These are phyloP conservation scores for Sphaceloma murrayae DNA, from an alignment of 2,329 filamentous ascomycete species.

Conservation along the genomic window DNA sequence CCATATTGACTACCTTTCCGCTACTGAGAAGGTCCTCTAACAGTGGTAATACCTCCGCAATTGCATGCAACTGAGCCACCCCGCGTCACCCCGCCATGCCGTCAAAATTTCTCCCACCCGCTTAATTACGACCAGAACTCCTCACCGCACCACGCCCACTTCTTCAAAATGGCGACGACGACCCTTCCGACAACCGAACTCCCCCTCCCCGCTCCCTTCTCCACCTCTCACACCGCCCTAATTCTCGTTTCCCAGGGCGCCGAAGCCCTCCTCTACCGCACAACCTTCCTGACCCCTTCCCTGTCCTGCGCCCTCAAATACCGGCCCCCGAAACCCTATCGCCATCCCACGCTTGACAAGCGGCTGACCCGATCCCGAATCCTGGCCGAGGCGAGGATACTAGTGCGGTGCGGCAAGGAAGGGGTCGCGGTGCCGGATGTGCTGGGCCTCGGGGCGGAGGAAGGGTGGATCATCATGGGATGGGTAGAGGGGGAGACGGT, in stretches of 20 bases:
- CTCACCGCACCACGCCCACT: not conserved
- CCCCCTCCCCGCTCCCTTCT: conserved; percentile 55
- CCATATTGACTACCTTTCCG: no score
- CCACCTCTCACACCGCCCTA: conserved; percentile 51
- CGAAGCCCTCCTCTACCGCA: conserved; percentile 88
- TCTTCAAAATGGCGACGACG: not conserved
- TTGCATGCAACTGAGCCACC: conserved; percentile 3
- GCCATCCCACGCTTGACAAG: conserved; percentile 79
- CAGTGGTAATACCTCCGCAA: no score
- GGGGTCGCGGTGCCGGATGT: conserved; percentile 76
- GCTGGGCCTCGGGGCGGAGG: conserved; percentile 56
- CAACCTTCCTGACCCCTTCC: conserved; percentile 61
- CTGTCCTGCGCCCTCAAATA: conserved; percentile 76
- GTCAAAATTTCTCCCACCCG: conserved; percentile 4
- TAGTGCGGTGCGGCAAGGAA: conserved; percentile 68
- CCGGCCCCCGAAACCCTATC: conserved; percentile 82
- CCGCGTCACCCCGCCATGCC: conserved; percentile 6
- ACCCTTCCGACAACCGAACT: conserved; percentile 19
- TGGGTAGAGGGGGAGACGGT: conserved; percentile 70
- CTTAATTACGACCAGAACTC: not conserved
- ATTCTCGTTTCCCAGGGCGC: conserved; percentile 82
- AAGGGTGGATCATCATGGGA: conserved; percentile 68
- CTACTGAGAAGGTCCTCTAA: no score
- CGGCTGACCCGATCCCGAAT: conserved; percentile 81
- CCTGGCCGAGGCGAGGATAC: conserved; percentile 76